Evolutionary conservation across 176 grass and related monocot species (phyloP).

Genomic region (Oryza meridionalis): DNA sequence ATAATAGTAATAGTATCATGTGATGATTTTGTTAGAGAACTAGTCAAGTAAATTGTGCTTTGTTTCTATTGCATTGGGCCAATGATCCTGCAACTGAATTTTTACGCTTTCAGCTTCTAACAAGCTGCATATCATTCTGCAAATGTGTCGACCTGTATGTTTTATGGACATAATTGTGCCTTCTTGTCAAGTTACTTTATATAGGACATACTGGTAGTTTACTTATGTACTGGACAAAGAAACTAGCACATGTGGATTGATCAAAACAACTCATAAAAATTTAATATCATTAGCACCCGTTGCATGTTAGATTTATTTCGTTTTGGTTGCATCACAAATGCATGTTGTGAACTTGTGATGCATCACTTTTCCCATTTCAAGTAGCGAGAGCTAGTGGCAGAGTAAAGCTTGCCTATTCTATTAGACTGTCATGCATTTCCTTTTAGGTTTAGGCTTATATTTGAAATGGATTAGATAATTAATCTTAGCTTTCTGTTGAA

Average conservation of each 20-base stretch:
- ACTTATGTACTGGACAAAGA: slow-evolving; percentile 2
- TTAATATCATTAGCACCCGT: background rate
- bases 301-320: background rate
- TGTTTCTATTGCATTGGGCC: background rate
- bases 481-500: background rate
- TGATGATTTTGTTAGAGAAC: background rate
- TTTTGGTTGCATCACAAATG: slow-evolving; percentile 22
- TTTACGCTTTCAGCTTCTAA: background rate
- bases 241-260: background rate
- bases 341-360: slow-evolving; percentile 15
- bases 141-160: background rate
- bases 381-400: slow-evolving; percentile 10
- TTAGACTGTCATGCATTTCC: slow-evolving; percentile 20
- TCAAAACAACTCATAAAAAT: background rate
- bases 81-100: background rate
- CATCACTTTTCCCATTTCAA: slow-evolving; percentile 2
- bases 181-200: background rate
- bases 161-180: background rate
- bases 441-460: background rate
- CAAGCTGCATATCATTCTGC: background rate
- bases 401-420: background rate
- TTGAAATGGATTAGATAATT: background rate
- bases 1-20: background rate
- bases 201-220: background rate
- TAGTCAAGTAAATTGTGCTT: background rate